Evolutionary conservation across 2,329 filamentous ascomycete species (phyloP), one percentile per base, ranked within the genome.

Genomic region (Aureobasidium sp.): DNA sequence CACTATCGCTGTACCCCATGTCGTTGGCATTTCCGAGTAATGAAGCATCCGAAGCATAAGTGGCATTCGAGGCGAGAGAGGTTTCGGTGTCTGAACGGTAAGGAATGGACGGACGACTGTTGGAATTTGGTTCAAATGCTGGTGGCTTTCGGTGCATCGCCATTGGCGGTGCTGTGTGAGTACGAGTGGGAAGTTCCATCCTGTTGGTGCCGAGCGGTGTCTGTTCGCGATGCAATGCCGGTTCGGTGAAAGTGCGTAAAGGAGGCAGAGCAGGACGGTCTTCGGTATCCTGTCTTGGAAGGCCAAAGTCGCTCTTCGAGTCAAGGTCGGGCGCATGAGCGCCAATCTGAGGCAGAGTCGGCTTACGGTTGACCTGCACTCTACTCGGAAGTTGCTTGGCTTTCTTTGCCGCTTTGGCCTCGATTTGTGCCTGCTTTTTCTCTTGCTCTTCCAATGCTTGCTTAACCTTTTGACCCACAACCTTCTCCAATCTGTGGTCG

Each of bases 391-490:
- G 67, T 48, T 81, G 79, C 55, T 82, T 83, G 57, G 84, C 82
- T 45, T 79, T 80, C 70, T 82, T 83, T 68, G 79, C 80, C 3
- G 81, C 81, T 20, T 71, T 73, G 66, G 78, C 68, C 81, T 84
- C 64, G 79, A 81, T 72, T 88, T 78, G 73, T 70, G 77, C 72
- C 73, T 75, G 73, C 72, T 79, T 74, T 60, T 75, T 76, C 61
- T 85, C 86, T 59, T 94, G 88, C 68, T 91, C 91, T 57, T 87
- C 88, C 29, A 97, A 77, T 0, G 91, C 93, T 73, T 91, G 92
- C 76, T 94, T 91, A 69, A 96, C 89, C 76, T 94, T 97, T 69
- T 81, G 83, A 61, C 86, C 86, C 4, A 97, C 92, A 67, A 97
- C 94, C 67, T 86, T 86, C 70, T 88, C 88, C 67, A 99, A 81